These are phyloP conservation scores for Cercophora sp. DNA, from an alignment of 495 filamentous ascomycete species.

Conservation along the genomic window DNA sequence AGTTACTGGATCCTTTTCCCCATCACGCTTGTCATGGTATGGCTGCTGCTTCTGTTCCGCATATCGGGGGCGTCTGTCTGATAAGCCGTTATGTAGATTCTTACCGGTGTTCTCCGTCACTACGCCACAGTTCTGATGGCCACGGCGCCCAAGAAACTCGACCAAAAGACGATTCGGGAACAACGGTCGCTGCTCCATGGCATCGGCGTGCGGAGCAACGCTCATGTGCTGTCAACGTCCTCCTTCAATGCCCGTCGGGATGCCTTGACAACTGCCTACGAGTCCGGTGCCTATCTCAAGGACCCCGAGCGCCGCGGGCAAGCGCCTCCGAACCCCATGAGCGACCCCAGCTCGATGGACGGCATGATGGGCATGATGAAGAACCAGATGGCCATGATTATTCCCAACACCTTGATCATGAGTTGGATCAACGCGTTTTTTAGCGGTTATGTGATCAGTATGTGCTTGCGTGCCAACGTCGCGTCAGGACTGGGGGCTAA, in stretches of 20 bases:
- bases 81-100: constrained; percentile 53
- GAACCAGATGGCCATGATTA: constrained; percentile 99
- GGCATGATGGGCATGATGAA: constrained; percentile 99
- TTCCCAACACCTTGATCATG: constrained; percentile 98
- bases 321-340: constrained; percentile 89
- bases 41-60: background rate
- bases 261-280: constrained; percentile 72
- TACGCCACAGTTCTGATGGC: constrained; percentile 90
- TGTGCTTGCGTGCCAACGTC: constrained; percentile 24
- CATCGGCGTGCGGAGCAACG: constrained; percentile 78
- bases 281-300: constrained; percentile 82
- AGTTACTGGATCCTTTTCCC: constrained; percentile 99
- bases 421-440: constrained; percentile 99
- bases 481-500: constrained; percentile 2
- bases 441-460: constrained; percentile 93
- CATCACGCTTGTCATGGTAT: constrained; percentile 95
- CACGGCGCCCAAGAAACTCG: constrained; percentile 75
- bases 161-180: constrained; percentile 73
- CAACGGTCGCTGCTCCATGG: constrained; percentile 83
- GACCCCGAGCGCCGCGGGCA: constrained; percentile 81
- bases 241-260: constrained; percentile 77
- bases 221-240: constrained; percentile 64
- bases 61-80: background rate
- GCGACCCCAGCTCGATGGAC: constrained; percentile 96
- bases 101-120: constrained; percentile 93